Evolutionary conservation across 1,139 yeast species (phyloP).

Genomic region (Suhomyces guaymorum): DNA sequence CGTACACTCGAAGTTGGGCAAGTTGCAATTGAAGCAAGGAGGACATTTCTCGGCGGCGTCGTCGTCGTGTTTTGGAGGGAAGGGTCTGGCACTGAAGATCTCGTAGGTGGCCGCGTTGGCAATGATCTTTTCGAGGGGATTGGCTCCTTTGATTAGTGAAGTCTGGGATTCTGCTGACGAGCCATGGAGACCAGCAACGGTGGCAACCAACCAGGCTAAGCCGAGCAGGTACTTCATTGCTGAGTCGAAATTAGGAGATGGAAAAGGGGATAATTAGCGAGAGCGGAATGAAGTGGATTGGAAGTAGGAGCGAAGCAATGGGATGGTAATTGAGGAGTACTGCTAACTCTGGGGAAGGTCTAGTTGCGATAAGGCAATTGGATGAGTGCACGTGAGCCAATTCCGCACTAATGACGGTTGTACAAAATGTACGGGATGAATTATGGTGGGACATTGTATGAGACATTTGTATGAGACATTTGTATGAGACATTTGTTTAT

Average conservation of each 20-base stretch:
- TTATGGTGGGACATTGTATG: too few species aligned
- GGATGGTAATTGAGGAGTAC: too few species aligned
- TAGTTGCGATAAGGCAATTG: background rate
- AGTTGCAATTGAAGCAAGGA: conserved; percentile 90
- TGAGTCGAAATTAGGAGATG: background rate
- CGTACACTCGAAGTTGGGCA: conserved; percentile 86
- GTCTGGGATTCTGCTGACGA: too few species aligned
- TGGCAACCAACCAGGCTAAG: conserved; percentile 5
- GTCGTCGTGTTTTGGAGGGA: conserved; percentile 17
- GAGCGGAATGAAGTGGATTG: too few species aligned
- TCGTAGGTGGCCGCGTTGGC: conserved; percentile 29
- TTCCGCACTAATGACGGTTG: too few species aligned
- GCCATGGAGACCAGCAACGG: conserved; percentile 2
- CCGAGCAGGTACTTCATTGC: conserved; percentile 3
- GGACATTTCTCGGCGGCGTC: conserved; percentile 62
- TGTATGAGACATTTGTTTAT: too few species aligned
- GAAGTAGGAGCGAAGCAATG: too few species aligned
- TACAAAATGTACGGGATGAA: too few species aligned
- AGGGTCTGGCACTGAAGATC: conserved; percentile 23
- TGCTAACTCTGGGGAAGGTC: too few species aligned
- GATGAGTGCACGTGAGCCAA: background rate
- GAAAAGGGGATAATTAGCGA: background rate
- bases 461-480: too few species aligned
- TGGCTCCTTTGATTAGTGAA: too few species aligned
- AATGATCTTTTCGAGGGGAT: conserved; percentile 30